These are phyloP conservation scores for Monilinia aucupariae DNA, from an alignment of 2,329 filamentous ascomycete species.

Conservation along the genomic window DNA sequence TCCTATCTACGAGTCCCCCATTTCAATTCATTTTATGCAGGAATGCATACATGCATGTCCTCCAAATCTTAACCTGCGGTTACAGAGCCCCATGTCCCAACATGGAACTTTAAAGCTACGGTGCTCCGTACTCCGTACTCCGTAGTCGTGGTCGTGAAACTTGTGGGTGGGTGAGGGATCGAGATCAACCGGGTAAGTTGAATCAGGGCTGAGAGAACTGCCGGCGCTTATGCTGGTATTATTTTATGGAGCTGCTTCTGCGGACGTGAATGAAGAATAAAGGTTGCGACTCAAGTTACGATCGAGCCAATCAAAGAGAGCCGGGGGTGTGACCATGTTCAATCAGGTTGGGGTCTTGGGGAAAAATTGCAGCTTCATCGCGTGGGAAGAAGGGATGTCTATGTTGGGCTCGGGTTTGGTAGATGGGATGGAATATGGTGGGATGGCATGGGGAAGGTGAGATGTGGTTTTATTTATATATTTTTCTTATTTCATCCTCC, in stretches of 20 bases:
- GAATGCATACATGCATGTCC: not conserved
- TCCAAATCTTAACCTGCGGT: no score
- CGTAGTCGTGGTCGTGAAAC: not conserved
- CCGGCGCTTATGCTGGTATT: no score
- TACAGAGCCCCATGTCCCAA: not conserved
- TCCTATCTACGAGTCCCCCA: no score
- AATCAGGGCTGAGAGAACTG: not conserved
- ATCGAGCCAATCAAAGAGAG: not conserved
- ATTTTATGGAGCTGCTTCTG: not conserved
- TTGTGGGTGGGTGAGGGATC: not conserved
- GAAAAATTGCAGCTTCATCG: not conserved
- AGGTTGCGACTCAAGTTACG: not conserved
- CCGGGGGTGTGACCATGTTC: not conserved
- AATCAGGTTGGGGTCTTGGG: not conserved
- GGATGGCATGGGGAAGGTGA: not conserved
- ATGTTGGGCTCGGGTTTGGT: conserved; percentile 10
- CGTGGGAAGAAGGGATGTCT: not conserved
- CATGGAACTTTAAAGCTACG: no score
- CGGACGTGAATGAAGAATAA: not conserved
- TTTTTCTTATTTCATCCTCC: not conserved
- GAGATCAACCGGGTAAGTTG: not conserved
- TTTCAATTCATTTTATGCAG: not conserved
- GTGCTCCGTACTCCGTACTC: no score
- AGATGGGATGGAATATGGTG: no score
- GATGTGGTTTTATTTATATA: no score